Percentiles rank a stretch among this genome's conserved stretches.
Conservation (phyloP, 371 early-diverging fungal genomes). For the Mucor piriformis region DNA sequence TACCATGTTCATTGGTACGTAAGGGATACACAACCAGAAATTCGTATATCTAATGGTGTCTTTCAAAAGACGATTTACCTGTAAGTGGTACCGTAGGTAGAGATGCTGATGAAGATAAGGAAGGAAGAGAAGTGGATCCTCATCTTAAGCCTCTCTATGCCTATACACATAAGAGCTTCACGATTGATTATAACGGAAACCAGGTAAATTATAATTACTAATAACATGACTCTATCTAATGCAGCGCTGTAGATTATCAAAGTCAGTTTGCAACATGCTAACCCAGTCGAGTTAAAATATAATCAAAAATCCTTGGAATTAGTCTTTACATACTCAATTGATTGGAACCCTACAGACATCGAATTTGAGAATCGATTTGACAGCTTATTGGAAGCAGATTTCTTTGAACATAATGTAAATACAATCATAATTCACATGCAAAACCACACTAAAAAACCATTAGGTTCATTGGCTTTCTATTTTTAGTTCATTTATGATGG, state of each 20-base stretch:
- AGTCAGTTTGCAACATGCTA: constrained; percentile 44
- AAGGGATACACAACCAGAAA: background rate
- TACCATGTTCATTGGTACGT: constrained; percentile 70
- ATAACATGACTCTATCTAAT: background rate
- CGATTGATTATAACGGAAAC: constrained; percentile 65
- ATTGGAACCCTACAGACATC: constrained; percentile 61
- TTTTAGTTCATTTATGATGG: constrained; percentile 85
- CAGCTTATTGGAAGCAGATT: constrained; percentile 71
- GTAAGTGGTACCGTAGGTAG: constrained; percentile 55
- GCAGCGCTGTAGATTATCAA: constrained; percentile 52
- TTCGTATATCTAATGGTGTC: background rate
- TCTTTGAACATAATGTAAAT: constrained; percentile 78
- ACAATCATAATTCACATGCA: background rate
- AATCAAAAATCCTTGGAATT: constrained; percentile 37
- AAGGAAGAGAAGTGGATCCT: constrained; percentile 26
- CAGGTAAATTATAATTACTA: constrained; percentile 25
- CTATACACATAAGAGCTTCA: constrained; percentile 67
- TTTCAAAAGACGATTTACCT: constrained; percentile 59
- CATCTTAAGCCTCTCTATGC: constrained; percentile 41
- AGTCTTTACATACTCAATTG: constrained; percentile 76
- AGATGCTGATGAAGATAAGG: constrained; percentile 23
- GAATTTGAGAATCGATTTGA: constrained; percentile 70
- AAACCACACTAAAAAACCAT: background rate
- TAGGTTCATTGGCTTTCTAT: constrained; percentile 90
- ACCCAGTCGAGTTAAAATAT: constrained; percentile 39